Percentiles rank a stretch among this genome's conserved stretches.
Conservation (phyloP, 2,329 filamentous ascomycete genomes). For the Ophiognomonia clavigignenti-juglandacearum region DNA sequence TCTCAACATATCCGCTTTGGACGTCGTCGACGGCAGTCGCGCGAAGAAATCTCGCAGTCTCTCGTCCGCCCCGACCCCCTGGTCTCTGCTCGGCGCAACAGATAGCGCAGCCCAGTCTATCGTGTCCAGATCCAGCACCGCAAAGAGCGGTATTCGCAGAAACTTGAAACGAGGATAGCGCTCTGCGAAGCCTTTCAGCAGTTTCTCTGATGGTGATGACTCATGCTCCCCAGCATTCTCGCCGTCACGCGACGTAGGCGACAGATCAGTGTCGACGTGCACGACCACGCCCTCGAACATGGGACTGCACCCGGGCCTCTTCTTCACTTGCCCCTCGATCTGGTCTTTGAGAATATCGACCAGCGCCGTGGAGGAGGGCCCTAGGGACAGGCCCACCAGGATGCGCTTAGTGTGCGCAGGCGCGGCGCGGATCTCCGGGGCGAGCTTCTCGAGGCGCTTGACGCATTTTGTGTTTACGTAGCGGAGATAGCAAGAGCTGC, state of each 20-base stretch:
- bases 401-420: conserved; percentile 42
- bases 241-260: conserved; percentile 12
- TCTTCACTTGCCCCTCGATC: conserved; percentile 58
- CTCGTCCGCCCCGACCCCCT: conserved; percentile 23
- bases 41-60: conserved; percentile 52
- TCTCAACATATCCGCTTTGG: conserved; percentile 66
- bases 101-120: conserved; percentile 51
- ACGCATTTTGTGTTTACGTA: conserved; percentile 76
- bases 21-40: conserved; percentile 66
- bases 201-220: conserved; percentile 30
- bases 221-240: no score
- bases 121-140: conserved; percentile 47
- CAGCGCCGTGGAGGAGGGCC: conserved; percentile 73
- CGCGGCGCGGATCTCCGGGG: conserved; percentile 39
- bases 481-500: conserved; percentile 68
- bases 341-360: conserved; percentile 71
- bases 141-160: conserved; percentile 57
- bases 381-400: conserved; percentile 77
- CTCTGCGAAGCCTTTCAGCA: conserved; percentile 49
- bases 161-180: conserved; percentile 65
- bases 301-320: conserved; percentile 48
- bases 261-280: conserved; percentile 43
- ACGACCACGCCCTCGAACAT: conserved; percentile 64
- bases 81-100: conserved; percentile 14
- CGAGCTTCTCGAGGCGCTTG: conserved; percentile 59